Evolutionary conservation across 768 basidiomycete genomes (phyloP).

Genomic region (Holtermannia corniformis): DNA sequence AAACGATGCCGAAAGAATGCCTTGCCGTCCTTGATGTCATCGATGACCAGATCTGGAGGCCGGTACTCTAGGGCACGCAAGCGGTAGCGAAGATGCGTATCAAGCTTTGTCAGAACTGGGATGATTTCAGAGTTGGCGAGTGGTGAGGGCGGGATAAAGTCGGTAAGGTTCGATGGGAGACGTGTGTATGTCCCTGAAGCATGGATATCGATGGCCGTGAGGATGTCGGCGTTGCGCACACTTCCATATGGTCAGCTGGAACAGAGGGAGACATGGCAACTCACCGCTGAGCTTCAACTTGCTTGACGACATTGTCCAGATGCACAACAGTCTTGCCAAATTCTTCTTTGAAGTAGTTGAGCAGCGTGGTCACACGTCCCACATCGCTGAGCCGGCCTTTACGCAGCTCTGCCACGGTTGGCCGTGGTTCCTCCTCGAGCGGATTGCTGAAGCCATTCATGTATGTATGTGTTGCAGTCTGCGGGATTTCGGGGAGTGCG

Average conservation of each 20-base stretch:
- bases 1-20: conserved; percentile 57
- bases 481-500: neutral
- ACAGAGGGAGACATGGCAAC: conserved; percentile 16
- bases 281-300: conserved; percentile 68
- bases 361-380: conserved; percentile 2
- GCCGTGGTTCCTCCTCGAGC: neutral
- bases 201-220: conserved; percentile 82
- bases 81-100: conserved; percentile 67
- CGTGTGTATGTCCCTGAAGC: conserved; percentile 76
- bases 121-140: conserved; percentile 59
- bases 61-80: conserved; percentile 68
- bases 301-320: conserved; percentile 58
- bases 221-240: conserved; percentile 83
- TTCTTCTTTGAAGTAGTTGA: conserved; percentile 47
- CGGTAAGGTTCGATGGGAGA: conserved; percentile 73
- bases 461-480: neutral
- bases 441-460: neutral
- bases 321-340: conserved; percentile 61
- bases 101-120: conserved; percentile 60
- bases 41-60: conserved; percentile 57
- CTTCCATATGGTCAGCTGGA: conserved; percentile 43
- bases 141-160: conserved; percentile 59
- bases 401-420: neutral
- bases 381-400: neutral
- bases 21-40: conserved; percentile 37